These are phyloP conservation scores for Neonectria neomacrospora DNA, from an alignment of 2,329 filamentous ascomycete genomes.

Conservation along the genomic window DNA sequence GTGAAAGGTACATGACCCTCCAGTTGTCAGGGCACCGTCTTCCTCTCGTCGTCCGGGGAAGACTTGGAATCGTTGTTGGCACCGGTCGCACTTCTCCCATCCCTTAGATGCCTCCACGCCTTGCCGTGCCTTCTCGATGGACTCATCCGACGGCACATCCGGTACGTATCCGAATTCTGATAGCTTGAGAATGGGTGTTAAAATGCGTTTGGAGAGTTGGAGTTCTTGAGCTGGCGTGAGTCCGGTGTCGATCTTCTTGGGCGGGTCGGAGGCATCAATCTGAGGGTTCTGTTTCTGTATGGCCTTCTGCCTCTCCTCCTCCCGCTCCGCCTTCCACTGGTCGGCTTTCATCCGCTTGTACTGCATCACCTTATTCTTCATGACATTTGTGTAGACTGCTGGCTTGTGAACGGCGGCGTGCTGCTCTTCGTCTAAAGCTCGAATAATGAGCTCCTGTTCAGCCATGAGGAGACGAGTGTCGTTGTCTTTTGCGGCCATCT, in stretches of 20 bases:
- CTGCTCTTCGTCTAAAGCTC: constrained; percentile 83
- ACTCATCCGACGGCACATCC: constrained; percentile 69
- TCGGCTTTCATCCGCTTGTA: constrained; percentile 79
- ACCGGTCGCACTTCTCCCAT: constrained; percentile 92
- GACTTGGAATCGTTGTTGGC: constrained; percentile 86
- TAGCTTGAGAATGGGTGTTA: constrained; percentile 73
- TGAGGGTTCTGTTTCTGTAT: constrained; percentile 45
- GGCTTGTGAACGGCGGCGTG: constrained; percentile 73
- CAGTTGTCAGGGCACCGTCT: constrained; percentile 79
- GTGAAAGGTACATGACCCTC: constrained; percentile 84
- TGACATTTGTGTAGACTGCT: constrained; percentile 81
- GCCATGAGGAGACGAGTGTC: constrained; percentile 66
- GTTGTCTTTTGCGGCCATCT: constrained; percentile 60
- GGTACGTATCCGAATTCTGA: constrained; percentile 80
- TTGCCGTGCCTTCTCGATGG: constrained; percentile 72
- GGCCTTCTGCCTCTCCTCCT: constrained; percentile 53
- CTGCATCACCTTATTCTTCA: constrained; percentile 82
- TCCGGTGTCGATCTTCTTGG: constrained; percentile 73
- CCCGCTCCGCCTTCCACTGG: constrained; percentile 76
- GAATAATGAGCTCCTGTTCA: constrained; percentile 73
- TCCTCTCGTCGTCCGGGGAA: constrained; percentile 85
- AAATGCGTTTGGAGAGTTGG: constrained; percentile 68
- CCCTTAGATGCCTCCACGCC: constrained; percentile 75
- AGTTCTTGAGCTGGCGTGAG: constrained; percentile 76
- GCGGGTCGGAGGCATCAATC: constrained; percentile 48